phyloP scores from a whole-genome alignment of 1,139 yeast species.

The Candida sp. region DNA sequence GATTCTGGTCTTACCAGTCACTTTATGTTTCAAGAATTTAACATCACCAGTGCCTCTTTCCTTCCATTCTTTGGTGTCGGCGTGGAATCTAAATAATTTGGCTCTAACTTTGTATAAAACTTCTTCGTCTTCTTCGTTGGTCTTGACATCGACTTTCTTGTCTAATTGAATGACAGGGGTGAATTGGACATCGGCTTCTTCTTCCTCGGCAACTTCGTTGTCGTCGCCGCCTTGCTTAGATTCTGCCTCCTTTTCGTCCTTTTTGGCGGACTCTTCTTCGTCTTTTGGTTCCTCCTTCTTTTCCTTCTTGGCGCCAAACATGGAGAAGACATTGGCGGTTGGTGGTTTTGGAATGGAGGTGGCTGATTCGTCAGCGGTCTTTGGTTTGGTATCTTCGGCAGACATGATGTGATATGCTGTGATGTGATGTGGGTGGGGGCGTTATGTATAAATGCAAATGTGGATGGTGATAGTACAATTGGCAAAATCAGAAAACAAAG shows the following conservation, averaged over 20 bases:
- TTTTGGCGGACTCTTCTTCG: conserved; percentile 33
- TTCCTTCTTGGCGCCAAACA: conserved; percentile 88
- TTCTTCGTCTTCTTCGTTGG: conserved; percentile 97
- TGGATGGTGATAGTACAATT: not conserved
- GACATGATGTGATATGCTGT: conserved; percentile 28
- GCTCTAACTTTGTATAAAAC: conserved; percentile 90
- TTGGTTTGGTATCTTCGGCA: conserved; percentile 39
- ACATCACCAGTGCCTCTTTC: conserved; percentile 99
- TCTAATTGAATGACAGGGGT: conserved; percentile 96
- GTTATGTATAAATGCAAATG: not conserved
- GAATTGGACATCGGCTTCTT: conserved; percentile 93
- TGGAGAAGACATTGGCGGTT: conserved; percentile 79
- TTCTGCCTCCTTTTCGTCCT: conserved; percentile 29
- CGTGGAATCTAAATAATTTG: conserved; percentile 89
- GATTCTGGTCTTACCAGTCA: conserved; percentile 81
- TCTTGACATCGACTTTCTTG: conserved; percentile 89
- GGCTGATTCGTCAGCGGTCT: conserved; percentile 23
- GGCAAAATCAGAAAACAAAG: no score
- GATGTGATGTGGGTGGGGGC: not conserved
- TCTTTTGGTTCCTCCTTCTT: conserved; percentile 54
- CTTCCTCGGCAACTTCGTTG: conserved; percentile 75
- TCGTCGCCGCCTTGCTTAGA: conserved; percentile 42
- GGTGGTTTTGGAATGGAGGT: conserved; percentile 53
- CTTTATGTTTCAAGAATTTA: conserved; percentile 90
- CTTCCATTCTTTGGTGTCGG: conserved; percentile 93